Evolutionary conservation across 23 red algal species (phyloP).

Genomic region (Gracilaria caudata): DNA sequence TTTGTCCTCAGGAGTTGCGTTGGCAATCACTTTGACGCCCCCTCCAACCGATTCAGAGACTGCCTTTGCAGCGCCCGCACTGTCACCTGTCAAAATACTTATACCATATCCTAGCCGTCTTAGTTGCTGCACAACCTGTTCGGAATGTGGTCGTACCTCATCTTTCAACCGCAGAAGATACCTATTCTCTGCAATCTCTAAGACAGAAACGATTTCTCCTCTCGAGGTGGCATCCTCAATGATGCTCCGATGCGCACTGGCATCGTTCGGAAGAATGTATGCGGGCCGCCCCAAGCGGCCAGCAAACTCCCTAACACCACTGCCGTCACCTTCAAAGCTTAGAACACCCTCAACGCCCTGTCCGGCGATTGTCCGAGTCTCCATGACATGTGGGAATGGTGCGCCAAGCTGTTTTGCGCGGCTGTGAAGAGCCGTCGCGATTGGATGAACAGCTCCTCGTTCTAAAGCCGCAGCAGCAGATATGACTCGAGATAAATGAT

Average conservation of each 20-base stretch:
- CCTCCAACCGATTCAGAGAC: slow-evolving; percentile 53
- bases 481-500: slow-evolving; percentile 53
- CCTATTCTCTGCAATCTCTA: slow-evolving; percentile 32
- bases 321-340: not conserved
- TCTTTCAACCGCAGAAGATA: slow-evolving; percentile 76
- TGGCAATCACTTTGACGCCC: slow-evolving; percentile 55
- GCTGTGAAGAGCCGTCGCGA: slow-evolving; percentile 72
- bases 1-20: slow-evolving; percentile 80
- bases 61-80: slow-evolving; percentile 42
- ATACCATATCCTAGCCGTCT: slow-evolving; percentile 39
- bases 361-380: slow-evolving; percentile 51
- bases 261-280: slow-evolving; percentile 18
- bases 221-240: slow-evolving; percentile 40
- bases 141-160: slow-evolving; percentile 61
- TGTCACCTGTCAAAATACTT: slow-evolving; percentile 86
- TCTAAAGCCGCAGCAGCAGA: slow-evolving; percentile 84
- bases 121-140: slow-evolving; percentile 35
- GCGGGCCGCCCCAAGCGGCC: slow-evolving; percentile 41
- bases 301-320: not conserved
- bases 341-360: slow-evolving; percentile 70
- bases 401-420: slow-evolving; percentile 50
- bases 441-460: slow-evolving; percentile 79
- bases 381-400: slow-evolving; percentile 18
- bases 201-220: slow-evolving; percentile 52
- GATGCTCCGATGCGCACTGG: slow-evolving; percentile 18